Evolutionary conservation across 495 filamentous ascomycete genomes (phyloP).

Genomic region (Trichoderma reesei): DNA sequence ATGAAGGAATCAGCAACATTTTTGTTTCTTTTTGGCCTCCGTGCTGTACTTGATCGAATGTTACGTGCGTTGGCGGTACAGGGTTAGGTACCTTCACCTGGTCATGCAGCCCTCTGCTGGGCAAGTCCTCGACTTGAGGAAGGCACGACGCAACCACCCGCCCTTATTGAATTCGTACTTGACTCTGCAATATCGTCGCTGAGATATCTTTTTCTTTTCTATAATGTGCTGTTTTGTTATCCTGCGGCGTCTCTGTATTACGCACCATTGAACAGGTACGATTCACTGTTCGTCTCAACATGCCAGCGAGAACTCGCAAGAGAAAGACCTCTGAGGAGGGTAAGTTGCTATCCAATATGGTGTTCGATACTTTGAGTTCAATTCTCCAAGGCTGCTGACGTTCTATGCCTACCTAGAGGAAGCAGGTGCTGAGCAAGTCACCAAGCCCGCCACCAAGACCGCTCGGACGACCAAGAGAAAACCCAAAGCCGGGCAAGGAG

Average conservation of each 20-base stretch:
- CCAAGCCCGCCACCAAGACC: background rate
- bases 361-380: background rate
- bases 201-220: background rate
- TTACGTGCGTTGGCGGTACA: too few species aligned
- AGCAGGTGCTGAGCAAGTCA: background rate
- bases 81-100: background rate
- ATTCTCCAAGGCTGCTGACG: background rate
- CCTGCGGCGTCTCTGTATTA: too few species aligned
- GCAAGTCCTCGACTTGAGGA: background rate
- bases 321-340: background rate
- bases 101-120: background rate
- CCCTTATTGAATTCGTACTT: background rate
- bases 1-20: too few species aligned
- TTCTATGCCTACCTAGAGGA: background rate
- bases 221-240: background rate
- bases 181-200: background rate
- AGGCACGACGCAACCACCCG: background rate
- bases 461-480: background rate
- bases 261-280: too few species aligned
- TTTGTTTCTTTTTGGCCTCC: too few species aligned
- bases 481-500: background rate
- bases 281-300: background rate
- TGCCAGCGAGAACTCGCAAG: background rate
- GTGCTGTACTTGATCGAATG: too few species aligned
- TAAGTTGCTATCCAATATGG: background rate